phyloP scores from a whole-genome alignment of 768 basidiomycete species.

The Peribolospora kevripleyi region DNA sequence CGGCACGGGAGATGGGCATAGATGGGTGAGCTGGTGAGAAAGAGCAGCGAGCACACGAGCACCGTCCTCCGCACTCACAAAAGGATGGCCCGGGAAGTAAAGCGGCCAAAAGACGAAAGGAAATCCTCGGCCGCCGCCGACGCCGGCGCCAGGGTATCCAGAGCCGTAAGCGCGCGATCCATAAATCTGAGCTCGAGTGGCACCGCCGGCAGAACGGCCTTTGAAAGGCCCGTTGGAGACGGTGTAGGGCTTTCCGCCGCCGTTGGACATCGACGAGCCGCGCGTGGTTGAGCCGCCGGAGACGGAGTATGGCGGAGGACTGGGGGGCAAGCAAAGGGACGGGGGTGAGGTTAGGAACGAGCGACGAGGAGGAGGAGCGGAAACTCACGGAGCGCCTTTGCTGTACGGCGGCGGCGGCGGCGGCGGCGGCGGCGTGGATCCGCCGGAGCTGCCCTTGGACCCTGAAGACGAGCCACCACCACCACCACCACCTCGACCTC shows the following conservation, averaged over 20 bases:
- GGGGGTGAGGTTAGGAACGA: too few relatives aligned
- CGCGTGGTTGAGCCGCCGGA: too few relatives aligned
- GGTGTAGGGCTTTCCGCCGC: constrained; percentile 1
- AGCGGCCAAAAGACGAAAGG: constrained; percentile 5
- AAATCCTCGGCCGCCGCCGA: not conserved
- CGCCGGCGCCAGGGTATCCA: not conserved
- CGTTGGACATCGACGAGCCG: not conserved
- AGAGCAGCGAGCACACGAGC: not conserved
- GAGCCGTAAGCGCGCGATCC: not conserved
- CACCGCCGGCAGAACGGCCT: constrained; percentile 3
- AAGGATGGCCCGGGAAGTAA: not conserved
- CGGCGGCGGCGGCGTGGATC: too few relatives aligned
- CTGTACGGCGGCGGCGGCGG: too few relatives aligned
- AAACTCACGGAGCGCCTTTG: too few relatives aligned
- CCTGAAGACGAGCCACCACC: too few relatives aligned
- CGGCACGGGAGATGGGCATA: too few relatives aligned
- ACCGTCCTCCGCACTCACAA: not conserved
- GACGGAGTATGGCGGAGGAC: too few relatives aligned
- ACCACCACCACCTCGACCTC: too few relatives aligned
- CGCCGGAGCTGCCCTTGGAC: too few relatives aligned
- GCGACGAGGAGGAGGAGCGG: too few relatives aligned
- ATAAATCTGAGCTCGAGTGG: not conserved
- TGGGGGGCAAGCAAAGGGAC: too few relatives aligned
- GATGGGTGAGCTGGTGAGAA: not conserved
- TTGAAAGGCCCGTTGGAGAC: constrained; percentile 1